These are phyloP conservation scores for Cytospora schulzeri DNA, from an alignment of 2,329 filamentous ascomycete species.

Conservation along the genomic window DNA sequence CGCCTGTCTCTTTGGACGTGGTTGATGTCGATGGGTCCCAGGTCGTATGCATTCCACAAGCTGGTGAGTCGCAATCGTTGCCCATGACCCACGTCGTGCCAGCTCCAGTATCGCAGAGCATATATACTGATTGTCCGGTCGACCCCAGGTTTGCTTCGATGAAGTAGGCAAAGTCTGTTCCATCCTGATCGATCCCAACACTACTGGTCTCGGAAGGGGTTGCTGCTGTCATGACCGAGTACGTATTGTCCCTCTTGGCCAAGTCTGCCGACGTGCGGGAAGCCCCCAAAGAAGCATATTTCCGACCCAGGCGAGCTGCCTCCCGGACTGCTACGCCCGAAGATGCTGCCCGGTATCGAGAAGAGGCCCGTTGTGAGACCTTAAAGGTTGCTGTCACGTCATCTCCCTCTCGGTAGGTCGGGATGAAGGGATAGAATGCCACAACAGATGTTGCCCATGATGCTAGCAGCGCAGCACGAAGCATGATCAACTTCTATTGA, in stretches of 20 bases:
- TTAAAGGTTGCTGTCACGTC: conserved; percentile 41
- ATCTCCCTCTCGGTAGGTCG: conserved; percentile 31
- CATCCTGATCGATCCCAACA: conserved; percentile 63
- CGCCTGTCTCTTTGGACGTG: conserved; percentile 56
- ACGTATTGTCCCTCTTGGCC: conserved; percentile 48
- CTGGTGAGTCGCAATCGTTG: conserved; percentile 62
- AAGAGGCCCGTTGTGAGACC: conserved; percentile 42
- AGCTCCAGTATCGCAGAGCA: conserved; percentile 68
- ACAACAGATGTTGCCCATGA: conserved; percentile 48
- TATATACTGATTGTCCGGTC: conserved; percentile 54
- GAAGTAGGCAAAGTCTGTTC: conserved; percentile 68
- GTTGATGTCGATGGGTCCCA: conserved; percentile 69
- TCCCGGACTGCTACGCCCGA: conserved; percentile 42
- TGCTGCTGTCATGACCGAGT: conserved; percentile 49
- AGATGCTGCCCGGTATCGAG: conserved; percentile 38
- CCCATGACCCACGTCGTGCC: conserved; percentile 85
- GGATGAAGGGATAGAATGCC: conserved; percentile 52
- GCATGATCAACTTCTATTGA: conserved; percentile 41
- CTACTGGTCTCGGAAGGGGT: conserved; percentile 50
- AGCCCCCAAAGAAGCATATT: conserved; percentile 39
- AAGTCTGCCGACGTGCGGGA: conserved; percentile 31
- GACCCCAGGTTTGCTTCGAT: conserved; percentile 60
- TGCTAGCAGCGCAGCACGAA: conserved; percentile 45
- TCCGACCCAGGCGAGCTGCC: conserved; percentile 43
- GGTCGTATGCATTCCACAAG: conserved; percentile 70